Conservation (phyloP, 1,284 basidiomycete genomes). For the Moesziomyces antarcticus region DNA sequence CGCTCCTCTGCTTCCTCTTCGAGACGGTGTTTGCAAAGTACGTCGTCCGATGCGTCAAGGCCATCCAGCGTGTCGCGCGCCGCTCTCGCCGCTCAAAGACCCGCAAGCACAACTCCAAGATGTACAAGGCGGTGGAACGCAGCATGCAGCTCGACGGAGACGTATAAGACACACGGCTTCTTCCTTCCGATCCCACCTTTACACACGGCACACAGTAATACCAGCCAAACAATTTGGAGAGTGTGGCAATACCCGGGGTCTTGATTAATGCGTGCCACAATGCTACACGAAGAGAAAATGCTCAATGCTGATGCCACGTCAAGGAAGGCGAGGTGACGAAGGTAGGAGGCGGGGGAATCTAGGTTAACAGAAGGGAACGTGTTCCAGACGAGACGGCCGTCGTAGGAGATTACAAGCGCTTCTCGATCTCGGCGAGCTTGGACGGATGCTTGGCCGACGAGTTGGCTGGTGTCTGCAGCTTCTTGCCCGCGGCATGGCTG, state of each 20-base stretch:
- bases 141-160: conserved; percentile 55
- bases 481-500: conserved; percentile 39
- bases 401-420: conserved; percentile 13
- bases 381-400: no score
- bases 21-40: conserved; percentile 71
- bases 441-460: conserved; percentile 29
- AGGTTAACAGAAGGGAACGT: no score
- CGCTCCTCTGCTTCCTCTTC: conserved; percentile 78
- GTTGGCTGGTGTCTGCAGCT: conserved; percentile 17
- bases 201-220: not conserved
- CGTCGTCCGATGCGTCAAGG: conserved; percentile 49
- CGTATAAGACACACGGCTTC: not conserved
- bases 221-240: not conserved
- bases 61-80: conserved; percentile 29
- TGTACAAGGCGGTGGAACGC: conserved; percentile 53
- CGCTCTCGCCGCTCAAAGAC: conserved; percentile 9
- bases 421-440: conserved; percentile 61
- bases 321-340: no score
- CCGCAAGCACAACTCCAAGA: conserved; percentile 42
- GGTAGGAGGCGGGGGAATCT: no score
- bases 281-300: no score
- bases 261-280: not conserved
- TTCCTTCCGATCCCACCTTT: no score
- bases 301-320: no score
- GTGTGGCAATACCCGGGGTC: not conserved